phyloP scores from a whole-genome alignment of 768 basidiomycete genomes.

The Amanita pallidorosea region DNA sequence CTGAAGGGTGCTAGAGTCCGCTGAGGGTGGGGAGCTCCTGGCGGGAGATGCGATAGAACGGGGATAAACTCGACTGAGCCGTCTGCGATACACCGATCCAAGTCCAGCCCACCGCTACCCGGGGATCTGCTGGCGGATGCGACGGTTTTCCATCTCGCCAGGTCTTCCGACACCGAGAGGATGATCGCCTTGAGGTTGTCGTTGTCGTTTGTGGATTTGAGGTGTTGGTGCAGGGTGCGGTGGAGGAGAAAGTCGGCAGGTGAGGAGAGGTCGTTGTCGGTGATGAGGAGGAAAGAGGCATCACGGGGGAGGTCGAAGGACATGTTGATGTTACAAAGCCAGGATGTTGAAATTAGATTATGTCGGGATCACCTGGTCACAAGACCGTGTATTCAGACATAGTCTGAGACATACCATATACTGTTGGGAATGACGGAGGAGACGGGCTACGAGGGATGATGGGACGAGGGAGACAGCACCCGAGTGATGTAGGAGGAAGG shows the following conservation, averaged over 20 bases:
- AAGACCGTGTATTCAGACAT: too few relatives aligned
- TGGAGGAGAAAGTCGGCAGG: conserved; percentile 70
- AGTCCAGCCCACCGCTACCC: not conserved
- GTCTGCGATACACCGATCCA: conserved; percentile 30
- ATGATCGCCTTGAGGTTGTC: conserved; percentile 22
- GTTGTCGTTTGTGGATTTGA: conserved; percentile 27
- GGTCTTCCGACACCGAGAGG: conserved; percentile 45
- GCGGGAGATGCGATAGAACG: conserved; percentile 20
- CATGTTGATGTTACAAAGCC: too few relatives aligned
- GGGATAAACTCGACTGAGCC: conserved; percentile 46
- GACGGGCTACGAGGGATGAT: too few relatives aligned
- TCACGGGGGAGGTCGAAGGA: too few relatives aligned
- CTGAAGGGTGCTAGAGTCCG: conserved; percentile 16
- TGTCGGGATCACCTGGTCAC: too few relatives aligned
- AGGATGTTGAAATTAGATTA: too few relatives aligned
- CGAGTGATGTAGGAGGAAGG: too few relatives aligned
- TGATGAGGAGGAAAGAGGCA: conserved; percentile 38
- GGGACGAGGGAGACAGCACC: too few relatives aligned
- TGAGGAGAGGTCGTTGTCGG: conserved; percentile 52
- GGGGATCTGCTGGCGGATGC: conserved; percentile 50
- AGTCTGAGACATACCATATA: too few relatives aligned
- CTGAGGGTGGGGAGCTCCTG: too few relatives aligned
- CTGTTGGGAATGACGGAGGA: too few relatives aligned
- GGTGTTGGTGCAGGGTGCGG: conserved; percentile 33
- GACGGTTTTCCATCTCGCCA: conserved; percentile 53